Evolutionary conservation across 371 early-diverging fungal species (phyloP).

Genomic region (Mucor plumbeus): DNA sequence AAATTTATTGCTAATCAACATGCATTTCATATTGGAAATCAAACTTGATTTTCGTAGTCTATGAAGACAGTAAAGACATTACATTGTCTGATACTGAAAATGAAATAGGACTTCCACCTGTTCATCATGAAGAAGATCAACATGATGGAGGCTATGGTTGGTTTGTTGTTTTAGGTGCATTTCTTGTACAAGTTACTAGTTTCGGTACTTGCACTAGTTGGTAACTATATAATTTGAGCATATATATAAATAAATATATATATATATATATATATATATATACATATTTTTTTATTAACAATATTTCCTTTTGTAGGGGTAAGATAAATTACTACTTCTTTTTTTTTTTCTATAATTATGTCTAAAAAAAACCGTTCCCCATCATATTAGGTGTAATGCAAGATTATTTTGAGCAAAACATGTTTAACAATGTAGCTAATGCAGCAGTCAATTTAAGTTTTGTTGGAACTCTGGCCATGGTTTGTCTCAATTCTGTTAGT

Average conservation of each 20-base stretch:
- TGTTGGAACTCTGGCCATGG: conserved; percentile 40
- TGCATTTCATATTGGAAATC: neutral
- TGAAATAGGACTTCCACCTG: conserved; percentile 6
- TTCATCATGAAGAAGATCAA: conserved; percentile 28
- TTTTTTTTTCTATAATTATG: neutral
- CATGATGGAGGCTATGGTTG: conserved; percentile 65
- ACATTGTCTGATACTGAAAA: neutral
- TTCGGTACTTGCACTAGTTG: conserved; percentile 54
- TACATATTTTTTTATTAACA: neutral
- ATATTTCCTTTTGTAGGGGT: conserved; percentile 21
- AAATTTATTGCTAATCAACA: neutral
- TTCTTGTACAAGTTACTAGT: conserved; percentile 59
- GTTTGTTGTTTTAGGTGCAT: conserved; percentile 62
- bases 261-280: too few species aligned
- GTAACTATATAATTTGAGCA: conserved; percentile 20
- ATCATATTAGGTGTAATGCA: conserved; percentile 34
- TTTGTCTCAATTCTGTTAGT: conserved; percentile 32
- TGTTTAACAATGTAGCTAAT: conserved; percentile 2
- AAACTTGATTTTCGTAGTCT: neutral
- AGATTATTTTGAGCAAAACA: conserved; percentile 27
- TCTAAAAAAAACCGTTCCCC: neutral
- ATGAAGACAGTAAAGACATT: neutral
- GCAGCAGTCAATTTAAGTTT: conserved; percentile 34
- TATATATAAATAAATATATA: too few species aligned
- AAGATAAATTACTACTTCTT: neutral